Base-by-base conservation (phyloP, 345 rosid species). In the Sonneratia alba region DNA sequence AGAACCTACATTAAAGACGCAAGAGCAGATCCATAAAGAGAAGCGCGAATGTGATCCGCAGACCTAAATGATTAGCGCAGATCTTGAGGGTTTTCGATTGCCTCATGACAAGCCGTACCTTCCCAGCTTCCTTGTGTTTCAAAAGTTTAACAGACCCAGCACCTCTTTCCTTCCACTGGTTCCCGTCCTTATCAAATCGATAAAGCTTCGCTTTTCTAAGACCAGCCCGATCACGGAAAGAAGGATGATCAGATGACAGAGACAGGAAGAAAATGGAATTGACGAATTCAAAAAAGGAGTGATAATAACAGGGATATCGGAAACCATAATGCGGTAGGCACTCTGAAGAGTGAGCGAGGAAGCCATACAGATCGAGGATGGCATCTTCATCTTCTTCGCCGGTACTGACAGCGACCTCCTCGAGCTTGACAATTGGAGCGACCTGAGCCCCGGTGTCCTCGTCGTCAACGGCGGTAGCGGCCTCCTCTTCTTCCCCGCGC, bases 391-490 rank as follows among this genome's bases (percentile, higher is more conserved):
- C 88, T 73, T 93, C 97, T 79, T 93, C 98, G 21, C 98, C 97
- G 49, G 98, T 91, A 70, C 88, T 77, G 61, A 95, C 89, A 48
- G 94, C 82, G 66, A 94, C 89, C 63, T 91, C 97, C 79, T 94
- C 97, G 0, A 91, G 92, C 78, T 78, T 82, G 75, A 93, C 85
- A 75, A 91, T 86, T 48, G 98, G 97, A 47, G 97, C 96, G 21
- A 93, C 82, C 76, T 88, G 96, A 79, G 91, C 98, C 19, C 97
- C 96, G 69, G 98, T 91, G 79, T 94, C 98, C 79, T 93, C 98
- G 59, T 93, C 98, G 6, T 93, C 97, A 65, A 76, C 89, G 66
- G 91, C 87, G 32, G 85, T 84, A 1, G 87, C 74, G 19, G 86
- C 91, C 66, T 86, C 93, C 70, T 85, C 96, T 1, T 85, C 92